phyloP scores from a whole-genome alignment of 768 basidiomycete genomes.

The Galerina marginata region DNA sequence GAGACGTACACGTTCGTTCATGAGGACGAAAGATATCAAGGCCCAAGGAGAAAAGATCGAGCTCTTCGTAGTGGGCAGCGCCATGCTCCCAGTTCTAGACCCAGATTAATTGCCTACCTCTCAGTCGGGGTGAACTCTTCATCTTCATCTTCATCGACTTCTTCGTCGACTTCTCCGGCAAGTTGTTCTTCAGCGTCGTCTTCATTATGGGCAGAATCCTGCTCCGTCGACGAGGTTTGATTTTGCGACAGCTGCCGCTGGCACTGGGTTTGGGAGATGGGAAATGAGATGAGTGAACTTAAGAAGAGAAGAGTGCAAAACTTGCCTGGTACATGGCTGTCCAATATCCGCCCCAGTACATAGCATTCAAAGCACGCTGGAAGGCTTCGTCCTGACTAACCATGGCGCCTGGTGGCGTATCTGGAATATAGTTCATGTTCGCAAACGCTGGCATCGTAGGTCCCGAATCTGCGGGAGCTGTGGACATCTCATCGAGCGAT shows the following conservation, averaged over 20 bases:
- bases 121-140: constrained; percentile 45
- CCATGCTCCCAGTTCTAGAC: no score
- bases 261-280: constrained; percentile 29
- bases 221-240: constrained; percentile 4
- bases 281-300: background rate
- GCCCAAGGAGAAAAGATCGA: background rate
- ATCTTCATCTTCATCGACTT: constrained; percentile 32
- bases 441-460: constrained; percentile 9
- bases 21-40: constrained; percentile 16
- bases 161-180: constrained; percentile 12
- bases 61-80: background rate
- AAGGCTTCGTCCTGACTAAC: constrained; percentile 80
- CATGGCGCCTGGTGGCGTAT: constrained; percentile 39
- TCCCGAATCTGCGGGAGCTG: constrained; percentile 17
- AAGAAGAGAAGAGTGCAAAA: constrained; percentile 12
- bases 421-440: constrained; percentile 30
- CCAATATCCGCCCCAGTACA: constrained; percentile 92
- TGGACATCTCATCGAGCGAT: constrained; percentile 47
- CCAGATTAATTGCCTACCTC: constrained; percentile 29
- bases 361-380: constrained; percentile 72
- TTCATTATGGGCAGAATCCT: constrained; percentile 21
- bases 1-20: constrained; percentile 24
- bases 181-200: constrained; percentile 20
- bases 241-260: constrained; percentile 33
- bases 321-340: constrained; percentile 83